Conservation (phyloP, 2,329 filamentous ascomycete species). For the Apiospora arundinis region DNA sequence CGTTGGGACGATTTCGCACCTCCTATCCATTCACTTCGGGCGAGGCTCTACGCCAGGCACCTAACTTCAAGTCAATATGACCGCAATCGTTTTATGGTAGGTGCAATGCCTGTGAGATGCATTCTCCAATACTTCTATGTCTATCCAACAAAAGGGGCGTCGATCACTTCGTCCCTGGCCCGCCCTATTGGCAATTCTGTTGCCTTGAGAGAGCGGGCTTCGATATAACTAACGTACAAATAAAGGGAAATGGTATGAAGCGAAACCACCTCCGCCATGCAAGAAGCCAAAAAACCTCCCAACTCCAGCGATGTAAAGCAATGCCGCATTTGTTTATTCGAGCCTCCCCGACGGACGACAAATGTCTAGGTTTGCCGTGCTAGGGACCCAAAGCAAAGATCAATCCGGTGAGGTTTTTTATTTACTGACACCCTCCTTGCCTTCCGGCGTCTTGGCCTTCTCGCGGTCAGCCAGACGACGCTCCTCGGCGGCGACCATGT, state of each 20-base stretch:
- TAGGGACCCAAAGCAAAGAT: neutral
- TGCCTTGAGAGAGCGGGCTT: neutral
- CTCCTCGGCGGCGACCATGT: conserved; percentile 86
- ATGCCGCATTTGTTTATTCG: neutral
- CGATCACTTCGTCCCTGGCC: neutral
- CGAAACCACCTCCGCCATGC: conserved; percentile 6
- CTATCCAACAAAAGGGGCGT: neutral
- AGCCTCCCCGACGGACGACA: neutral
- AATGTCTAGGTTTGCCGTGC: neutral
- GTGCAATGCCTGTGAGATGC: neutral
- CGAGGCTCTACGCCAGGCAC: too few species aligned
- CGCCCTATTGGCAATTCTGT: conserved; percentile 3
- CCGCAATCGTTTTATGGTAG: neutral
- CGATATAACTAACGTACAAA: neutral
- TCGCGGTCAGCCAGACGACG: conserved; percentile 54
- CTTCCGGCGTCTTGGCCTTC: conserved; percentile 9
- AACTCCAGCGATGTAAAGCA: conserved; percentile 16
- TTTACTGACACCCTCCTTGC: conserved; percentile 6
- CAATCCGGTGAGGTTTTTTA: neutral
- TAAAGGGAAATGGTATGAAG: conserved; percentile 3
- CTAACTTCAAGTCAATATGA: neutral
- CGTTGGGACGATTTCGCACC: too few species aligned
- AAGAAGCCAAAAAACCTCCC: neutral
- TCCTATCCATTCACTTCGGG: neutral
- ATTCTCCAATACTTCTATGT: neutral